Conservation (phyloP, 73 alveolate species). For the Paramecium pentaurelia region DNA sequence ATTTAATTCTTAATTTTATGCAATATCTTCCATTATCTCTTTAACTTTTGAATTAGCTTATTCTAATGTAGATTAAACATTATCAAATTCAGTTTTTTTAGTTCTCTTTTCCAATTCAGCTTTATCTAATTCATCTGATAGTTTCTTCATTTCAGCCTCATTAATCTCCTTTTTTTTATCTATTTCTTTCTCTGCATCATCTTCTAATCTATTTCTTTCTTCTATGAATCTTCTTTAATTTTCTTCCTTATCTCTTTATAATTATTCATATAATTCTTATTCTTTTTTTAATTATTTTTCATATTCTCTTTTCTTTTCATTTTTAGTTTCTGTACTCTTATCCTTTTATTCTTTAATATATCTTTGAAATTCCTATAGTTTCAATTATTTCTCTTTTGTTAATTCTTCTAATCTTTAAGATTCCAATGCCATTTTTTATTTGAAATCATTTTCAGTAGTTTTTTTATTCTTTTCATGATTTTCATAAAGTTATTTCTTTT, state of each 20-base stretch:
- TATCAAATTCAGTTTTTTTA: conserved; percentile 40
- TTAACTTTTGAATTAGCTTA: conserved; percentile 62
- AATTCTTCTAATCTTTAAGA: conserved; percentile 62
- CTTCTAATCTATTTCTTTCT: conserved; percentile 56
- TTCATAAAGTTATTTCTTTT: conserved; percentile 57
- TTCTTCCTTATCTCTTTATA: conserved; percentile 68
- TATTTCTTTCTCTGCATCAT: conserved; percentile 71
- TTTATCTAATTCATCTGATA: conserved; percentile 69
- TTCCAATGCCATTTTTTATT: conserved; percentile 62
- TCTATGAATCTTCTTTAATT: conserved; percentile 61
- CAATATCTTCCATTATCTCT: conserved; percentile 61
- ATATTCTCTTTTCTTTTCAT: conserved; percentile 72
- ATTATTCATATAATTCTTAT: conserved; percentile 67
- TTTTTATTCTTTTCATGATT: conserved; percentile 61
- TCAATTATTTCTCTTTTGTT: conserved; percentile 52
- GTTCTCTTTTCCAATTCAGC: conserved; percentile 71
- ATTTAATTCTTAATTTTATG: conserved; percentile 48
- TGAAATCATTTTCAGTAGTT: conserved; percentile 64
- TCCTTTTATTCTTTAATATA: conserved; percentile 42
- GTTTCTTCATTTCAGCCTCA: conserved; percentile 58
- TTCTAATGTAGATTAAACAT: conserved; percentile 60
- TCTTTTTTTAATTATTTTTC: conserved; percentile 75
- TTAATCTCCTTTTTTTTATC: conserved; percentile 68
- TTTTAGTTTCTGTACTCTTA: conserved; percentile 58
- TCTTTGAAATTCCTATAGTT: conserved; percentile 25